Base-by-base conservation (phyloP, 202 grass and related monocot genomes). In the Eragrostis tef region DNA sequence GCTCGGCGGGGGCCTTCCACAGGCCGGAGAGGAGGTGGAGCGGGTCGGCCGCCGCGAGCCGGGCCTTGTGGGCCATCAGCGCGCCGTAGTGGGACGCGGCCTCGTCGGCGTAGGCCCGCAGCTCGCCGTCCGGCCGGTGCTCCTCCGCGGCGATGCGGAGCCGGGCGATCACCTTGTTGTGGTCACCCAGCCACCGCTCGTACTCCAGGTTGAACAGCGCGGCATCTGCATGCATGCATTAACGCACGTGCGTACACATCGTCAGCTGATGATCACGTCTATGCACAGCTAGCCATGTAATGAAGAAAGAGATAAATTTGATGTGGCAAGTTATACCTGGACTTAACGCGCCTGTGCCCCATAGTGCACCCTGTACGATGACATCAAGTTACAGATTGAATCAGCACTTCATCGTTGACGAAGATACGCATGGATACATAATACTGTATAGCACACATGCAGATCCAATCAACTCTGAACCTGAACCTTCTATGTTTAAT, bases 1-100 rank as follows among this genome's bases (percentile, higher is more conserved):
- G 88, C 74, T 94, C 91, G 5, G 89, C 91, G 5, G 88, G 80
- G 71, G 76, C 80, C 79, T 79, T 84, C 93, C 93, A 95, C 2
- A 64, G 69, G 63, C 93, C 93, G 51, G 85, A 90, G 72, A 88
- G 82, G 61, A 95, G 90, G 80, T 95, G 90, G 65, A 95, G 87
- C n/a, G 83, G 87, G 70, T 95, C 93, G 11, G 62, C 85, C n/a
- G 34, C 83, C 42, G 76, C 80, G 22, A 88, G 14, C 17, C 68
- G 29, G 22, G 72, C 61, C 81, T 92, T 95, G 27, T 82, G 73
- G 5, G 11, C 68, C 73, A 88, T 73, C 72, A 95, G 59, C 68
- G 78, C 50, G 26, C 82, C 83, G 81, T 92, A 86, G 49, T 95
- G 93, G 11, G 85, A 63, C 7, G 77, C 48, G 19, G 83, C 81